Base-by-base conservation (phyloP, 768 basidiomycete species). In the Polyporus arcularius region DNA sequence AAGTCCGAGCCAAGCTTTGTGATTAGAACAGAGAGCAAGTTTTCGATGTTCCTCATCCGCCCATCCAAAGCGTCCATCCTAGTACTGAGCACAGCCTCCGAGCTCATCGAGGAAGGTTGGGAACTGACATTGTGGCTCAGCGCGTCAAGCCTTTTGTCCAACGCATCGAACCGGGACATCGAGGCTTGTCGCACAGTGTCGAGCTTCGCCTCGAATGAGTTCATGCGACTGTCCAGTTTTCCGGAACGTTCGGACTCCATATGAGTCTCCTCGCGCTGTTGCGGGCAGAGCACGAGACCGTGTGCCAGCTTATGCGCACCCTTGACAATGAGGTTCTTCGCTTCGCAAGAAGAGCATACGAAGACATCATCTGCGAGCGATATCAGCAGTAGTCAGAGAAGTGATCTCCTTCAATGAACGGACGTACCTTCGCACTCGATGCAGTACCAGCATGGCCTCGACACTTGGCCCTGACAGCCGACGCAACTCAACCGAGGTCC, bases 361-460 rank as follows among this genome's bases (percentile, higher is more conserved):
- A 64, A 64, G 21, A 42, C 49, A 8, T 60, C 63, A 4, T 60
- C 63, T 64, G 16, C 4, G 11, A 15, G 14, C 2, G 6, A 4
- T 16, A 4, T 43, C 32, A 48, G 31, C 12, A 14, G 14, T 2
- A 8, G 28, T 15, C 35, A 8, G 30, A 51, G 15, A n/a, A 5
- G 11, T 12, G 16, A 2, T 26, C 21, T 26, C 21, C 21, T 26
- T 26, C 1, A 1, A 26, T 26, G 2, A 2, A 26, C 2, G 10
- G 16, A 45, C 60, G 9, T n/a, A 59, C 63, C 55, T 21, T 57
- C 58, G 51, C 63, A 64, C n/a, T 64, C 63, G 7, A 57, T 43
- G 16, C 63, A 64, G 28, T 60, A 59, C 63, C 63, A 64, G 39
- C 63, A 64, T 10, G 63, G 63, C 10, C 55, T 53, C 26, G 63